phyloP scores from a whole-genome alignment of 805 yeast genomes.

The Saccharomycopsis sp. region DNA sequence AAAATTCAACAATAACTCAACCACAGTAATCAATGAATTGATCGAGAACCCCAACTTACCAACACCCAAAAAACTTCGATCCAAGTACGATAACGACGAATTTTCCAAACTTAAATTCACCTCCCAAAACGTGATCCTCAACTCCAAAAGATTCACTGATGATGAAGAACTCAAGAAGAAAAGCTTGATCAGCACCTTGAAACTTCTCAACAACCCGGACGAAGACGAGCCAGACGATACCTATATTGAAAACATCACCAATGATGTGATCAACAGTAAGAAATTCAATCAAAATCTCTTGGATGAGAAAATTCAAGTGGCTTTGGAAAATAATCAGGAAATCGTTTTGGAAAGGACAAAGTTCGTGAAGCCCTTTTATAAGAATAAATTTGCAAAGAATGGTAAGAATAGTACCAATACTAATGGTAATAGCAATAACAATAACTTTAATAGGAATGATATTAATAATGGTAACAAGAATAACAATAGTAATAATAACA shows the following conservation, averaged over 20 bases:
- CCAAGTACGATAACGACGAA: slow-evolving; percentile 26
- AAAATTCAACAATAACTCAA: slow-evolving; percentile 41
- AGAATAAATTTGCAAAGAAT: neutral
- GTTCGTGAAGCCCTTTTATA: no score
- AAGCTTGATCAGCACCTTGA: slow-evolving; percentile 49
- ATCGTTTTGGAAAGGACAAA: no score
- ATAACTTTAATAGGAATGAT: neutral
- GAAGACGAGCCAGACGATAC: slow-evolving; percentile 86
- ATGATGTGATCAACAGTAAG: no score
- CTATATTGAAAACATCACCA: no score
- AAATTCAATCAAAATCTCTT: no score
- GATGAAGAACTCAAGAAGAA: slow-evolving; percentile 35
- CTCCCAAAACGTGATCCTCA: slow-evolving; percentile 23
- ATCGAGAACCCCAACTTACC: slow-evolving; percentile 48
- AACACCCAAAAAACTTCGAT: slow-evolving; percentile 11
- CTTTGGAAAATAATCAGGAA: no score
- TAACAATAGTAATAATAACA: slow-evolving; percentile 12
- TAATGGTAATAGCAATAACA: slow-evolving; percentile 19
- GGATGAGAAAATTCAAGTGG: no score
- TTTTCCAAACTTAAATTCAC: slow-evolving; percentile 24
- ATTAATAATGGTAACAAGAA: no score
- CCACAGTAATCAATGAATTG: slow-evolving; percentile 43
- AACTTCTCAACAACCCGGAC: slow-evolving; percentile 57
- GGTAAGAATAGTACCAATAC: neutral
- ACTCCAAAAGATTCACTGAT: slow-evolving; percentile 22